phyloP scores from a whole-genome alignment of 176 grass and related monocot genomes.

The Panicum miliaceum region DNA sequence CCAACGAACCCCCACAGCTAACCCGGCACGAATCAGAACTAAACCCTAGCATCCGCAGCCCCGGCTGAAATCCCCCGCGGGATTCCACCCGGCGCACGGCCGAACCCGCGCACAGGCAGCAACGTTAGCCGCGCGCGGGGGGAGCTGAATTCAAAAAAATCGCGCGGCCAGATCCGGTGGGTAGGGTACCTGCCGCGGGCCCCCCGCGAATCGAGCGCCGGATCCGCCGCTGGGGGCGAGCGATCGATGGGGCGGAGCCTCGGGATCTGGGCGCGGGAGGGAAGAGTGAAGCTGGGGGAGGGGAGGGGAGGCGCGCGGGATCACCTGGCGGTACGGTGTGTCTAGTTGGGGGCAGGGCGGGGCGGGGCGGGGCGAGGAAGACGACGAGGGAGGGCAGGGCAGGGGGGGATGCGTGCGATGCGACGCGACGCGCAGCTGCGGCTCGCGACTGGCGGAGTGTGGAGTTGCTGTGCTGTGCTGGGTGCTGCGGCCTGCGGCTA shows the following conservation, averaged over 20 bases:
- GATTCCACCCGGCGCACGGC: neutral
- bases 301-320: neutral
- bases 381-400: constrained; percentile 1
- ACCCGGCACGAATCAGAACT: neutral
- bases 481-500: neutral
- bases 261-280: constrained; percentile 6
- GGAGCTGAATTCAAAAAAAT: constrained; percentile 15
- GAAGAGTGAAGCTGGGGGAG: neutral
- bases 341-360: neutral
- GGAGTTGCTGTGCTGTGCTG: neutral
- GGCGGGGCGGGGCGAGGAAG: constrained; percentile 11
- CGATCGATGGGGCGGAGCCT: neutral
- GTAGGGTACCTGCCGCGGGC: constrained; percentile 17
- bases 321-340: constrained; percentile 23
- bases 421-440: constrained; percentile 23
- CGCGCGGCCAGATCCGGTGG: constrained; percentile 29
- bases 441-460: constrained; percentile 26
- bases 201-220: neutral
- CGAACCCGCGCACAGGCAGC: neutral
- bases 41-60: constrained; percentile 39
- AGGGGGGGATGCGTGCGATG: constrained; percentile 13
- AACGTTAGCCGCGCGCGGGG: neutral
- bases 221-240: neutral
- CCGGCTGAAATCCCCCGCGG: neutral
- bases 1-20: too few relatives aligned